Percentiles rank a stretch among this genome's conserved stretches.
phyloP scores from a whole-genome alignment of 2,329 filamentous ascomycete genomes.

The Aspergillus sp. region DNA sequence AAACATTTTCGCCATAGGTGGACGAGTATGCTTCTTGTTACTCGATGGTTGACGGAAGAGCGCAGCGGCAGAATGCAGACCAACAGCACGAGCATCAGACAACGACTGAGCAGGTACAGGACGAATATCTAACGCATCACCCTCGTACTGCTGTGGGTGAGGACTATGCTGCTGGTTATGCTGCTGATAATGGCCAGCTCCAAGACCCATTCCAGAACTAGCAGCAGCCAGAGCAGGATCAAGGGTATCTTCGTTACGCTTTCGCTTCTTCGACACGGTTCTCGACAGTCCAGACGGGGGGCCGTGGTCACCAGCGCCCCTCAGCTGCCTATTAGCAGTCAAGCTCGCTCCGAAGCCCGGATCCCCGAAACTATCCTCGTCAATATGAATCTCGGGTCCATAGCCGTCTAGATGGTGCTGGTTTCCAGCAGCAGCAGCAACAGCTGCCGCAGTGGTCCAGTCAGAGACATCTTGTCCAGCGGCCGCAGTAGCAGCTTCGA shows the following conservation, averaged over 20 bases:
- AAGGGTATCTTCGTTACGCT: constrained; percentile 33
- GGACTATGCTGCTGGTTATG: constrained; percentile 19
- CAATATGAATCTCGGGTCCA: constrained; percentile 32
- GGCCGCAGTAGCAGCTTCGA: constrained; percentile 41
- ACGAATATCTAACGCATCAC: constrained; percentile 31
- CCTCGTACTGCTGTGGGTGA: constrained; percentile 21
- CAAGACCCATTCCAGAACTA: constrained; percentile 16
- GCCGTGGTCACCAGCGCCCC: constrained; percentile 22
- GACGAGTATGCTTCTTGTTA: constrained; percentile 51
- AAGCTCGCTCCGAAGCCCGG: constrained; percentile 24
- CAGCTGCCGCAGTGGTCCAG: constrained; percentile 41
- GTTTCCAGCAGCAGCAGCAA: constrained; percentile 36
- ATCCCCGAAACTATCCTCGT: constrained; percentile 35
- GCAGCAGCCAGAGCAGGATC: constrained; percentile 29
- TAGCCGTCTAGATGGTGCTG: constrained; percentile 37
- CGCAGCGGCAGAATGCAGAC: constrained; percentile 49
- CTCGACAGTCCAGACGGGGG: constrained; percentile 26
- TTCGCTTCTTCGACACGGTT: constrained; percentile 34
- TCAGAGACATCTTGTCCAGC: constrained; percentile 34
- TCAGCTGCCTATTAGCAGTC: constrained; percentile 19
- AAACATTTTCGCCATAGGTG: constrained; percentile 53
- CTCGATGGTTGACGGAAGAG: constrained; percentile 46
- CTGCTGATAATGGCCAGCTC: constrained; percentile 18
- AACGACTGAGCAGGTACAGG: constrained; percentile 31
- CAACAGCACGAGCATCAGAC: constrained; percentile 42